phyloP scores from a whole-genome alignment of 495 filamentous ascomycete genomes.

The Cryomyces minteri region DNA sequence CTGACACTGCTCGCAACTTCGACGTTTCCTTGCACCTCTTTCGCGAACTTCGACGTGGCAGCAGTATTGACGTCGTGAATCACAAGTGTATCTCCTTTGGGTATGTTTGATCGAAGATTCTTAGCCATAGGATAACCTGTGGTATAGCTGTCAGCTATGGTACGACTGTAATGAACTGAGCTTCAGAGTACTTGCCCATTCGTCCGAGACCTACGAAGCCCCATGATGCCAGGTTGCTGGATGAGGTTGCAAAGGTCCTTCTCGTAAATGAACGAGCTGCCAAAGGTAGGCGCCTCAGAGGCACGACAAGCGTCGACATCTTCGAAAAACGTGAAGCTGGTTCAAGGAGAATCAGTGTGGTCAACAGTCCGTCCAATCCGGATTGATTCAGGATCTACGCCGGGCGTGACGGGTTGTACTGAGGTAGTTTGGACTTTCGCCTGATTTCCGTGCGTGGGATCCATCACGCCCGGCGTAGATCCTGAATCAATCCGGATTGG shows the following conservation, averaged over 20 bases:
- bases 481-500: too few relatives aligned
- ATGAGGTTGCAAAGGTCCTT: slow-evolving; percentile 8
- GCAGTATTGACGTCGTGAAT: slow-evolving; percentile 24
- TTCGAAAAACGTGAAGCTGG: too few relatives aligned
- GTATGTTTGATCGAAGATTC: slow-evolving; percentile 23
- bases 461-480: too few relatives aligned
- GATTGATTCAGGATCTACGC: too few relatives aligned
- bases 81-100: slow-evolving; percentile 16
- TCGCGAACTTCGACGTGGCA: slow-evolving; percentile 15
- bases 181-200: slow-evolving; percentile 15
- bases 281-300: too few relatives aligned
- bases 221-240: slow-evolving; percentile 11
- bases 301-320: too few relatives aligned
- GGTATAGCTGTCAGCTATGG: not conserved
- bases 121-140: slow-evolving; percentile 32
- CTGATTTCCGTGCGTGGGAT: too few relatives aligned
- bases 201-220: slow-evolving; percentile 26
- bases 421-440: too few relatives aligned
- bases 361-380: too few relatives aligned
- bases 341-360: too few relatives aligned
- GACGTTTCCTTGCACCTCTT: slow-evolving; percentile 15
- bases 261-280: not conserved
- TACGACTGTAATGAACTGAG: not conserved
- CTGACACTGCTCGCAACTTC: slow-evolving; percentile 12
- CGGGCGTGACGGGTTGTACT: too few relatives aligned